Evolutionary conservation across 768 basidiomycete species (phyloP).

Genomic region (Termitomyces heimii): DNA sequence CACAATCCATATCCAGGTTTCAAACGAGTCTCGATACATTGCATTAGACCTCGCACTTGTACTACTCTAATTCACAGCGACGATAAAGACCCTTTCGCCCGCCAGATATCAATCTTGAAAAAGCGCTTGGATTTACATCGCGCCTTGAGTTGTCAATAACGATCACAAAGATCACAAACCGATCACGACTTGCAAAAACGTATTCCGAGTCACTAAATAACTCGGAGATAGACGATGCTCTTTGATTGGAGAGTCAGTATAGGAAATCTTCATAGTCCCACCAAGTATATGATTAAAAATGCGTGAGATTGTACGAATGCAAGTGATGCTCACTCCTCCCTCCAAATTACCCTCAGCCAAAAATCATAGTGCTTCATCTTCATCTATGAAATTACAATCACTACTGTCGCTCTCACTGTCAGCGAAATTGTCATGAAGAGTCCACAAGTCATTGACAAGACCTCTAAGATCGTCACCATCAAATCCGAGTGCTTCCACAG

Average conservation of each 20-base stretch:
- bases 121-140: too few species aligned
- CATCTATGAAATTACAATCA: not conserved
- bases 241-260: not conserved
- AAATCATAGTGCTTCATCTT: not conserved
- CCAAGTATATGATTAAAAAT: not conserved
- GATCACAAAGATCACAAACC: not conserved
- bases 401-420: slow-evolving; percentile 19
- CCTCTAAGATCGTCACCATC: slow-evolving; percentile 55
- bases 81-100: too few species aligned
- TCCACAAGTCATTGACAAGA: slow-evolving; percentile 54
- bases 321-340: too few species aligned
- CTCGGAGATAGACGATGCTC: too few species aligned
- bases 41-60: too few species aligned
- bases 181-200: too few species aligned
- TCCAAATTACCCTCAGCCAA: too few species aligned
- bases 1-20: too few species aligned
- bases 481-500: slow-evolving; percentile 31
- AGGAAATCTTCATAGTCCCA: not conserved
- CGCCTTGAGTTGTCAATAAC: too few species aligned
- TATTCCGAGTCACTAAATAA: too few species aligned
- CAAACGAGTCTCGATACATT: not conserved
- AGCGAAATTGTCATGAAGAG: slow-evolving; percentile 41
- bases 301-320: not conserved
- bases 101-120: too few species aligned
- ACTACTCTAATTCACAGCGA: too few species aligned